Conservation (phyloP, 768 basidiomycete genomes). For the Podaxis sp. region DNA sequence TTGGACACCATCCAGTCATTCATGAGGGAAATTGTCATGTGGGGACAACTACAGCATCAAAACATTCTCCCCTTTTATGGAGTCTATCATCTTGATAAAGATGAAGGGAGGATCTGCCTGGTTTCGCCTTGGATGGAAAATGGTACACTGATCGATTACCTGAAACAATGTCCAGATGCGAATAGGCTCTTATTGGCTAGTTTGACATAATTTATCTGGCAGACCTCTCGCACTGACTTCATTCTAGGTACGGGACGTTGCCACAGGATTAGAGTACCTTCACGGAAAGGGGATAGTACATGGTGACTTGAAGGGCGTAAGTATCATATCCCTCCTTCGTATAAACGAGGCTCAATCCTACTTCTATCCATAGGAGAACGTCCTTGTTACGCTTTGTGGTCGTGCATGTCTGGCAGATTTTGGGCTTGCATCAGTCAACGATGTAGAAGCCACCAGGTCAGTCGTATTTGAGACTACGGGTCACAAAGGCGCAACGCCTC, state of each 20-base stretch:
- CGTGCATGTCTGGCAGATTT: conserved; percentile 13
- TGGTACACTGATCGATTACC: conserved; percentile 5
- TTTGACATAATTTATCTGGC: background rate
- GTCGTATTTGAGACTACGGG: conserved; percentile 8
- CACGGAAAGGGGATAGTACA: conserved; percentile 4
- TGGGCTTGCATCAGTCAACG: conserved; percentile 7
- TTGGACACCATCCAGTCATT: background rate
- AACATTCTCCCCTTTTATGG: conserved; percentile 17
- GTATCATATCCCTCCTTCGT: background rate
- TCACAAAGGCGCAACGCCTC: conserved; percentile 13
- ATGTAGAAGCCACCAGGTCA: conserved; percentile 9
- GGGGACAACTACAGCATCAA: conserved; percentile 12
- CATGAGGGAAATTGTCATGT: conserved; percentile 12
- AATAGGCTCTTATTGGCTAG: conserved; percentile 4
- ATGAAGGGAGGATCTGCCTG: conserved; percentile 7
- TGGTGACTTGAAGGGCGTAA: conserved; percentile 13
- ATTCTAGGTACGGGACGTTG: background rate
- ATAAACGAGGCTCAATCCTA: background rate
- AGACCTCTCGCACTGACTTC: background rate
- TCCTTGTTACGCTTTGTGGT: conserved; percentile 1
- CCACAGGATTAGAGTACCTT: background rate
- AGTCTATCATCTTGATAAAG: conserved; percentile 8
- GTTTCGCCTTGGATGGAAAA: conserved; percentile 18
- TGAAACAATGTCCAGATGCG: background rate
- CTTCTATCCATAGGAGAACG: background rate